Conservation (phyloP, 164 flowering plant genomes). For the Liriodendron chinense region DNA sequence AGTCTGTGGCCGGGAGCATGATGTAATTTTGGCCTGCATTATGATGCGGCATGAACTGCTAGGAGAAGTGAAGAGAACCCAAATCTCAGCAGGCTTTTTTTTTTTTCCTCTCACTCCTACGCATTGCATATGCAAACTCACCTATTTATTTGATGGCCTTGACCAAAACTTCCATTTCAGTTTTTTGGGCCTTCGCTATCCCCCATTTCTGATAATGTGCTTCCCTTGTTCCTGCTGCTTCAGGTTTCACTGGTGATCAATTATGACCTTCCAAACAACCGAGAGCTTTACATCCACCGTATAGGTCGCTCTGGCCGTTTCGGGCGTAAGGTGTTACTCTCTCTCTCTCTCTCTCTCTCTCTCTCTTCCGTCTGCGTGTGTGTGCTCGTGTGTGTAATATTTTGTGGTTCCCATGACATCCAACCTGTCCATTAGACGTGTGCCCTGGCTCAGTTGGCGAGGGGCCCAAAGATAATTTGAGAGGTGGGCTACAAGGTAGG, state of each 20-base stretch:
- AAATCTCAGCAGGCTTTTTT: not conserved
- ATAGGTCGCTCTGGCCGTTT: slow-evolving; percentile 99
- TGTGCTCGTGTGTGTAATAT: no score
- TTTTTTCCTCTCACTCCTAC: not conserved
- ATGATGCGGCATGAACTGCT: not conserved
- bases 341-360: no score
- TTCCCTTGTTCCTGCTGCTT: not conserved
- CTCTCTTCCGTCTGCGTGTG: no score
- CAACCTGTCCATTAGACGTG: no score
- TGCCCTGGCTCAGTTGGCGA: no score
- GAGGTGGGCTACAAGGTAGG: no score
- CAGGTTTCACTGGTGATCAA: slow-evolving; percentile 95
- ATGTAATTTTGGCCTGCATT: not conserved
- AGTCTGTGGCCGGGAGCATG: not conserved
- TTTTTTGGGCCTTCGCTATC: not conserved
- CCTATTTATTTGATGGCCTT: not conserved
- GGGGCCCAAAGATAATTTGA: no score
- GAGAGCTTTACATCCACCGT: slow-evolving; percentile 94
- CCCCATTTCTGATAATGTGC: not conserved
- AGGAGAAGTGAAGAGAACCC: not conserved
- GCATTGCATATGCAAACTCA: not conserved
- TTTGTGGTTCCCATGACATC: no score
- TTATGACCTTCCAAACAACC: slow-evolving; percentile 95
- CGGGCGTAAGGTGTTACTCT: slow-evolving; percentile 77
- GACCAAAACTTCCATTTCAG: not conserved